Evolutionary conservation across 2,329 filamentous ascomycete species (phyloP), one percentile per base, ranked within the genome.

Genomic region (Penicillium sp.): DNA sequence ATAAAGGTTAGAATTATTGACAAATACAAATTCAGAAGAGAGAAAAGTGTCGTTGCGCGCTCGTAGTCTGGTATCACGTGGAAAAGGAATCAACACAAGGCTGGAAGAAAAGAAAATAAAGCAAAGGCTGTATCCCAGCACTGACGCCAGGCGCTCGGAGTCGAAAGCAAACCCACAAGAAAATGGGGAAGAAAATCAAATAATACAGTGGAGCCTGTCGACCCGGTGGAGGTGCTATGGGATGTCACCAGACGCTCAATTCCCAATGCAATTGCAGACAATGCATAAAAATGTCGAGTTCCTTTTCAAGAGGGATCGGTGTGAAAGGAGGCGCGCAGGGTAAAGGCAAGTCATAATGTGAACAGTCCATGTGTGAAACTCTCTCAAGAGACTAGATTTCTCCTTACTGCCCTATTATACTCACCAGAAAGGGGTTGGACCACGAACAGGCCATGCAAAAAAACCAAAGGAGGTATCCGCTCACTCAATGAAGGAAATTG

Each of bases 41-140:
- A 63, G 50, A 59, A 55, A 54, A 46, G 49, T 65, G 46, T 59
- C 58, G 47, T 60, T 56, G 39, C 54, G 46, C 60, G 65, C 64
- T 68, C 64, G 54, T 67, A 64, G 62, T 59, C 62, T 68, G 66
- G 64, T 68, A 68, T 68, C 65, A 63, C 58, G 47, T 48, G 24
- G 27, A 47, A 46, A 42, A 48, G 49, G 29, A 41, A 42, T 47
- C 39, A 51, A 30, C 50, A 50, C 49, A 39, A 44, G 24, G 46
- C 46, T 47, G 40, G 54, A 49, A 54, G 41, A 51, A 43, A 46
- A 52, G 45, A 21, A 41, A 18, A 45, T 20, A 46, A 40, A 51
- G 49, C 32, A 55, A 36, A 44, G 26, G n/a, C 58, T 42, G 52
- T 52, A 61, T 55, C 51, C 63, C 34, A 56, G 49, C 50, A 63